These are phyloP conservation scores for Lasiosphaeriaceae sp. DNA, from an alignment of 495 filamentous ascomycete genomes.

Conservation along the genomic window DNA sequence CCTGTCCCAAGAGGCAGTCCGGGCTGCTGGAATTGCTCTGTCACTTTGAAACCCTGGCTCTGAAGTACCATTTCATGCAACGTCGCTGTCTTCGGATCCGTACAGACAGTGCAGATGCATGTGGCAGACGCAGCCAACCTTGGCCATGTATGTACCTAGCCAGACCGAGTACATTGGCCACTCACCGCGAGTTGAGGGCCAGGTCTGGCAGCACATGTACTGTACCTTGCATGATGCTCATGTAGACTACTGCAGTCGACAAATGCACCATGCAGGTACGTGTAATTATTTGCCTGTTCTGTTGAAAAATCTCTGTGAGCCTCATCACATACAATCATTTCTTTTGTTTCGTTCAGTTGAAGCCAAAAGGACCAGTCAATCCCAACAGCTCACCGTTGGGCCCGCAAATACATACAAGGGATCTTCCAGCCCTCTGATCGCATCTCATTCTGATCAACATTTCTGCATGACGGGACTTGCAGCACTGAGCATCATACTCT, in stretches of 20 bases:
- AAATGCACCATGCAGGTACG: conserved; percentile 27
- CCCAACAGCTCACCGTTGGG: no score
- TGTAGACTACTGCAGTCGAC: conserved; percentile 9
- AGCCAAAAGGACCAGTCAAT: no score
- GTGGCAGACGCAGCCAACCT: background rate
- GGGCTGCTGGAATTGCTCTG: conserved; percentile 13
- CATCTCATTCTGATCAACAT: no score
- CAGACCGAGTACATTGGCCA: conserved; percentile 6
- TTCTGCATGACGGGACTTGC: no score
- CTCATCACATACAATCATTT: conserved; percentile 3
- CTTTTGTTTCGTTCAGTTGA: no score
- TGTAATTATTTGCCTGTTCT: conserved; percentile 7
- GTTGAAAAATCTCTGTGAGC: conserved; percentile 9
- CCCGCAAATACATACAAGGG: no score
- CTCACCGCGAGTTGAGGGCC: background rate
- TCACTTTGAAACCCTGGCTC: background rate
- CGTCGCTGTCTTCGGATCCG: no score
- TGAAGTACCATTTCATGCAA: background rate
- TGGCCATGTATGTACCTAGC: background rate
- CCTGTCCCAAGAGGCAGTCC: conserved; percentile 1
- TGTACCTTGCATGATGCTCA: conserved; percentile 17
- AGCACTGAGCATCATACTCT: no score
- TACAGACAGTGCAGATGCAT: background rate
- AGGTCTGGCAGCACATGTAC: background rate
- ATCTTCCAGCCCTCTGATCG: no score